Conservation (phyloP, 495 filamentous ascomycete species). For the Xylaria cubensis region DNA sequence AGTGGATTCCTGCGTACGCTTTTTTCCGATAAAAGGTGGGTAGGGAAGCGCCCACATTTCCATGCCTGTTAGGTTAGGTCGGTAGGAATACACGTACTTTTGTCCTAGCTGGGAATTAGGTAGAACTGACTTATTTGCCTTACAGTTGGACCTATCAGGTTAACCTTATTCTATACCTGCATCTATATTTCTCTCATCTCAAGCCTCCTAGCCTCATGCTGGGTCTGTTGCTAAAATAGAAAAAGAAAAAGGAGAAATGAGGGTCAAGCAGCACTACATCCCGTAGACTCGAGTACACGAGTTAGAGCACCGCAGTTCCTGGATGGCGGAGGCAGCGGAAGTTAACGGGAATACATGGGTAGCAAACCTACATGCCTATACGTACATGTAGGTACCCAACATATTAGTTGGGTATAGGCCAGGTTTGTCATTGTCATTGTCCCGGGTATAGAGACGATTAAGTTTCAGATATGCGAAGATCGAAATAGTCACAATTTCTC, state of each 20-base stretch:
- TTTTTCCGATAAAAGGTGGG: neutral
- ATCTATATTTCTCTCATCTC: slow-evolving; percentile 13
- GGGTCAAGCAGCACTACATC: neutral
- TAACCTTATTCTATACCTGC: too few relatives aligned
- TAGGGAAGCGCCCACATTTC: neutral
- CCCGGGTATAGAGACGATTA: neutral
- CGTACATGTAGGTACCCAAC: neutral
- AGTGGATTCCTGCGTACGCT: neutral
- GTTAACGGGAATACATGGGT: neutral
- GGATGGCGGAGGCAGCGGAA: neutral
- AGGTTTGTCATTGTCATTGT: neutral
- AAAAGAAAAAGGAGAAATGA: neutral
- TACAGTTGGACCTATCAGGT: neutral
- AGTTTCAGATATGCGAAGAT: neutral
- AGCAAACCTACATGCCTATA: neutral
- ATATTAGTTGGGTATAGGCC: neutral
- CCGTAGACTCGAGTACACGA: neutral
- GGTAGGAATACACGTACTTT: neutral
- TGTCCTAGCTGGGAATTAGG: slow-evolving; percentile 8
- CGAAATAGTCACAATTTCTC: neutral
- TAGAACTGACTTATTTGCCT: neutral
- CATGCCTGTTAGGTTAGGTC: neutral
- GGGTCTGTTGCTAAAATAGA: neutral
- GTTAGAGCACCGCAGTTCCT: neutral
- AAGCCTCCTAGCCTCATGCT: neutral